These are phyloP conservation scores for Staphylotrichum tortipilum DNA, from an alignment of 495 filamentous ascomycete genomes.

Conservation along the genomic window DNA sequence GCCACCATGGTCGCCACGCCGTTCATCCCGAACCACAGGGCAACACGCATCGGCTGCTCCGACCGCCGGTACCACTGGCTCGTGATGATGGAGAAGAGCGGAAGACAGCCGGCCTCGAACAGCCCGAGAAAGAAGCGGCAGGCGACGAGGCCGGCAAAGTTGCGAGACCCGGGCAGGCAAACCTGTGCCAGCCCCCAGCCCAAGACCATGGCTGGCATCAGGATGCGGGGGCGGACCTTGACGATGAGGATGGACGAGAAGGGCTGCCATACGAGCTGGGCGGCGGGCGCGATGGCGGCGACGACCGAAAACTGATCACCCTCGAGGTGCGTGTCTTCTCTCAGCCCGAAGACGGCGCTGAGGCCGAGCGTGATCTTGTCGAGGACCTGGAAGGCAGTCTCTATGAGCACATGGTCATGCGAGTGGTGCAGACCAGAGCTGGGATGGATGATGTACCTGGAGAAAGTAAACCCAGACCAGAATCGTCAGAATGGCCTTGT, in stretches of 20 bases:
- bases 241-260: slow-evolving; percentile 58
- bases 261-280: slow-evolving; percentile 58
- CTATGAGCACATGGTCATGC: not conserved
- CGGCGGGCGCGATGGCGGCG: slow-evolving; percentile 54
- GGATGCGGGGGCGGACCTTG: slow-evolving; percentile 54
- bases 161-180: slow-evolving; percentile 45
- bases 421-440: not conserved
- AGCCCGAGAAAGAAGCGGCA: slow-evolving; percentile 54
- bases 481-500: slow-evolving; percentile 48
- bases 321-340: slow-evolving; percentile 42
- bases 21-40: slow-evolving; percentile 58
- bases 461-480: slow-evolving; percentile 59
- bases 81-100: slow-evolving; percentile 51
- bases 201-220: slow-evolving; percentile 52
- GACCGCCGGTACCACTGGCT: slow-evolving; percentile 54
- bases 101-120: slow-evolving; percentile 55
- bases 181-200: slow-evolving; percentile 55
- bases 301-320: slow-evolving; percentile 55
- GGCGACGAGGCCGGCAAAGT: slow-evolving; percentile 42
- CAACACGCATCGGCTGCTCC: slow-evolving; percentile 54
- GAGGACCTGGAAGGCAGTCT: slow-evolving; percentile 40
- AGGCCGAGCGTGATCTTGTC: slow-evolving; percentile 59
- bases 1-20: slow-evolving; percentile 57
- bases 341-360: slow-evolving; percentile 54
- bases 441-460: slow-evolving; percentile 22